Evolutionary conservation across 1,284 basidiomycete species (phyloP).

Genomic region (Taiwanofungus camphoratus): DNA sequence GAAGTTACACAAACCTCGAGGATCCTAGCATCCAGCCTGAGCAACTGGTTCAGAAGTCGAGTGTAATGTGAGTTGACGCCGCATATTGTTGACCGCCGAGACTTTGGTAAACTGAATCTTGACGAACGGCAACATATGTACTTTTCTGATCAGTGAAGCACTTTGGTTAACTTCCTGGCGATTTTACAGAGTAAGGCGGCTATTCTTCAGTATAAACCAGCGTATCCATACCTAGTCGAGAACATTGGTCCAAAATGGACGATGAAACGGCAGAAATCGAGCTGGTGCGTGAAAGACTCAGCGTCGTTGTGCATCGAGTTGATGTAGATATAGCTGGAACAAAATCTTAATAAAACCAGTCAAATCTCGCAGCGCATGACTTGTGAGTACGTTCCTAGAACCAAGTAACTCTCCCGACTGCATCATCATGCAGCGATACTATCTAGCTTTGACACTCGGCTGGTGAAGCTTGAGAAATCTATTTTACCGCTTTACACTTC

Average conservation of each 20-base stretch:
- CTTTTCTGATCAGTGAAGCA: background rate
- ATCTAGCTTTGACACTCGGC: conserved; percentile 69
- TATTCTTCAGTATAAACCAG: too few species aligned
- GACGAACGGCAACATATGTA: too few species aligned
- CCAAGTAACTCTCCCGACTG: background rate
- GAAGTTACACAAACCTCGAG: too few species aligned
- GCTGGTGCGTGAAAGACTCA: conserved; percentile 40
- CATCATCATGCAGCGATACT: conserved; percentile 51
- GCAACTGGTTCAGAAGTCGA: too few species aligned
- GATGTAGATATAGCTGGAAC: conserved; percentile 55
- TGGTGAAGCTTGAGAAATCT: conserved; percentile 76
- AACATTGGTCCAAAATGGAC: conserved; percentile 61
- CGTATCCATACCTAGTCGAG: too few species aligned
- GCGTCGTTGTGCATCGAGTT: background rate
- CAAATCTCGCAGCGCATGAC: conserved; percentile 81
- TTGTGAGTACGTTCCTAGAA: conserved; percentile 39
- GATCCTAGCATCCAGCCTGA: too few species aligned
- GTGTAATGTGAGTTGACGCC: too few species aligned
- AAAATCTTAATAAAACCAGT: conserved; percentile 77
- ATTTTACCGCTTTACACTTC: conserved; percentile 72
- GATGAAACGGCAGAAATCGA: conserved; percentile 75
- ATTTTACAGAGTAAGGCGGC: too few species aligned
- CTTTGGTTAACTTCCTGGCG: too few species aligned
- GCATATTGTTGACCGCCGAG: too few species aligned
- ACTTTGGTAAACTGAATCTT: too few species aligned